Evolutionary conservation across 768 basidiomycete genomes (phyloP), one percentile per base, ranked within the genome.

Genomic region (Leucosporidium scottii): DNA sequence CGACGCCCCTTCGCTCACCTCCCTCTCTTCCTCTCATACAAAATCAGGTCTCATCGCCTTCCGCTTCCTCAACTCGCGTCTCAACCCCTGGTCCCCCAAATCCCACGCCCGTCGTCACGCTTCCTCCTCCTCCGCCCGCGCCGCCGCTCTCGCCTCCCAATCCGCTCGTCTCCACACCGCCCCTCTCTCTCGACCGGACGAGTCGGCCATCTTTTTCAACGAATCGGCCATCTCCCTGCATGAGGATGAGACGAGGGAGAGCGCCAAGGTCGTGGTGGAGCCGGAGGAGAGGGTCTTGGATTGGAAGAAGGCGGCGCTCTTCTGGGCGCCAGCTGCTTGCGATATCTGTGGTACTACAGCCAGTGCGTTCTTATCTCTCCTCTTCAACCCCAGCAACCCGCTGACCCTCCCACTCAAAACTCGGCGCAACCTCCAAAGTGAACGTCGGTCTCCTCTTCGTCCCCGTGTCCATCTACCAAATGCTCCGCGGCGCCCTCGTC

Each of bases 401-500:
- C 21, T 44, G 31, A 34, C 31, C 23, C 39, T 15, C 64, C 48
- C 28, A 50, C 25, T 21, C 47, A 21, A 10, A 34, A 34, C 30
- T 66, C 59, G 63, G 49, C 66, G 69, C 72, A 12, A 97, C 12
- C 34, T 36, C 34, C 5, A 44, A 9, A 44, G 39, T 98, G 96
- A 96, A 96, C 76, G 82, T 94, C 72, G 96, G 96, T 63, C 83
- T 99, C 57, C 84, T 99, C 48, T 91, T 93, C 78, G 93, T 93
- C 1, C 94, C 94, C 34, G 96, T 99, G 63, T 93, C 90, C 53
- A 91, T 97, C 74, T 98, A 91, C 81, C 94, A 96, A 79, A 94
- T 96, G 93, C 53, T 71, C 12, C 66, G 74, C 18, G 70, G 70
- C 15, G 69, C 74, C 23, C 64, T 76, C 36, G 74, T 74, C 51